Percentiles rank a stretch among this genome's conserved stretches.
Evolutionary conservation across 352 stramenopile species (phyloP).

Genomic region (Pythium grandisporangium): DNA sequence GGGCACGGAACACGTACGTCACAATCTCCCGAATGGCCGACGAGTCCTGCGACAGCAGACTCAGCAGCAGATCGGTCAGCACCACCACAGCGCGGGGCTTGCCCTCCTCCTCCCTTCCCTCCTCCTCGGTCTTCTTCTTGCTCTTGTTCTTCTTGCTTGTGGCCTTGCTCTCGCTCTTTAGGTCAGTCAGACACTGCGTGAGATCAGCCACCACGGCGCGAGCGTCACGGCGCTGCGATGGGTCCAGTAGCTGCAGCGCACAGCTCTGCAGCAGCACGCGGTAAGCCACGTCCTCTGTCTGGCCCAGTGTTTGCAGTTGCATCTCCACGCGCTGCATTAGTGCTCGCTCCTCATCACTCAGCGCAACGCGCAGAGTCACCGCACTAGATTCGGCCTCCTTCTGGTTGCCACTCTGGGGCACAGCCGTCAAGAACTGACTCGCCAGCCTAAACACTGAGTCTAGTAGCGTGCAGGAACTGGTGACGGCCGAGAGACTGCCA

Average conservation of each 20-base stretch:
- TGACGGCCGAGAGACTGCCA: slow-evolving; percentile 37
- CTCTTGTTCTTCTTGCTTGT: slow-evolving; percentile 18
- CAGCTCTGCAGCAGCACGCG: slow-evolving; percentile 66
- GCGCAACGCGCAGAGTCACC: slow-evolving; percentile 31
- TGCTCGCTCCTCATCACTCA: slow-evolving; percentile 20
- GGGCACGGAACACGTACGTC: slow-evolving; percentile 64
- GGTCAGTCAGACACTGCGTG: slow-evolving; percentile 54
- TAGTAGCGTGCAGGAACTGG: too few species aligned
- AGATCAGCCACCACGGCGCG: slow-evolving; percentile 47
- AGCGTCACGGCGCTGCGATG: slow-evolving; percentile 50
- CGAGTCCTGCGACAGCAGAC: slow-evolving; percentile 74
- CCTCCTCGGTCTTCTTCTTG: slow-evolving; percentile 9
- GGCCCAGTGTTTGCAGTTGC: slow-evolving; percentile 20
- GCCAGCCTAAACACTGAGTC: too few species aligned
- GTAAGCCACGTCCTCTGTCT: slow-evolving; percentile 46
- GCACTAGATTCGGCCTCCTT: too few species aligned
- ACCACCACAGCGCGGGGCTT: slow-evolving; percentile 55
- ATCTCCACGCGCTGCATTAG: slow-evolving; percentile 26
- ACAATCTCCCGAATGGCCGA: slow-evolving; percentile 81
- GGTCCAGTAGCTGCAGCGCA: slow-evolving; percentile 64
- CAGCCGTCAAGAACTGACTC: too few species aligned
- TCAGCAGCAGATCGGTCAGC: slow-evolving; percentile 76
- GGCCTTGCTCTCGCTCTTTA: slow-evolving; percentile 20
- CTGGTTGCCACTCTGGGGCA: too few species aligned
- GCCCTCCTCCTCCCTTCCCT: slow-evolving; percentile 6